phyloP scores from a whole-genome alignment of 768 basidiomycete genomes.

The Polyporus arcularius region DNA sequence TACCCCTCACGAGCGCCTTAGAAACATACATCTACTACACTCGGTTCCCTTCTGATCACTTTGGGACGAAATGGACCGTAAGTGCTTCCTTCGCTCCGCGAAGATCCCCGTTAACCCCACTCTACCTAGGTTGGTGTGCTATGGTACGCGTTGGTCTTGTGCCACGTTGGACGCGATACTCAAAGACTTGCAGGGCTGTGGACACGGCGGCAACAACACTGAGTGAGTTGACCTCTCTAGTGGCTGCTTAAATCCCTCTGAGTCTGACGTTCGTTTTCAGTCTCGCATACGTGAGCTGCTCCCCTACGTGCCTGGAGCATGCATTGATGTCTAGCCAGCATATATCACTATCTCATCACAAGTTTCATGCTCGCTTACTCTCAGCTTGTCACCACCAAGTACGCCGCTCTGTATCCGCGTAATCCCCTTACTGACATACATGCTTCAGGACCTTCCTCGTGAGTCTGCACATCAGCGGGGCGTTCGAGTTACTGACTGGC shows the following conservation, averaged over 20 bases:
- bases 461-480: background rate
- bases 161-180: background rate
- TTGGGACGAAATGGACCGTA: slow-evolving; percentile 20
- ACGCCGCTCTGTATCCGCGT: background rate
- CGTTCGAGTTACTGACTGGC: background rate
- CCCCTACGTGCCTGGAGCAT: no score
- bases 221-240: slow-evolving; percentile 11
- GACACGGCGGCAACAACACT: slow-evolving; percentile 25
- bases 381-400: slow-evolving; percentile 20
- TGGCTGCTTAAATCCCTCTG: background rate
- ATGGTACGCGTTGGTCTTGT: slow-evolving; percentile 13
- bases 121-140: slow-evolving; percentile 20
- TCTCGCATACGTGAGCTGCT: slow-evolving; percentile 25
- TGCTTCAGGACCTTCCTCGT: slow-evolving; percentile 23
- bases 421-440: no score
- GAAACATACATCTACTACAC: slow-evolving; percentile 29
- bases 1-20: background rate
- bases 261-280: slow-evolving; percentile 1
- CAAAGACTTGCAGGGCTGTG: slow-evolving; percentile 17
- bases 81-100: background rate
- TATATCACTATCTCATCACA: slow-evolving; percentile 27
- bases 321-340: background rate
- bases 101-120: background rate
- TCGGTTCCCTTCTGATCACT: slow-evolving; percentile 22
- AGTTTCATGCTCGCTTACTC: slow-evolving; percentile 22